phyloP scores from a whole-genome alignment of 2,329 filamentous ascomycete genomes.

The Fusarium nematophilum region DNA sequence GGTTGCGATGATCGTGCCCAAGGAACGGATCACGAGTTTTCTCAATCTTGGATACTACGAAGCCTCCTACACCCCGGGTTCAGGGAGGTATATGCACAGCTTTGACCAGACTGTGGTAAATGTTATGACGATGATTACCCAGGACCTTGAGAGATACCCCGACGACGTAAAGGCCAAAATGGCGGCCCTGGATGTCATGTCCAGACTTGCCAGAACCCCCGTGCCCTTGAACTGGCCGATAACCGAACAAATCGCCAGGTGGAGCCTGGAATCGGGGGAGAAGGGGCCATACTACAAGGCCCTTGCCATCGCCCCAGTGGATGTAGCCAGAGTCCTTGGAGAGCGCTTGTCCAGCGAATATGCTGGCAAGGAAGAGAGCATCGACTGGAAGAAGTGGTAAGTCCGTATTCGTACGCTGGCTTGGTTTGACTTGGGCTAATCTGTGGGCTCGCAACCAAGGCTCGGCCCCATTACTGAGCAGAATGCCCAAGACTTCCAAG shows the following conservation, averaged over 20 bases:
- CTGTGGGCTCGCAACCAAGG: background rate
- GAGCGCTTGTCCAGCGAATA: background rate
- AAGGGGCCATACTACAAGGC: conserved; percentile 1
- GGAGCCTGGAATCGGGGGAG: conserved; percentile 8
- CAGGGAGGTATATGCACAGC: too few relatives aligned
- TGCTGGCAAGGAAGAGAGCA: background rate
- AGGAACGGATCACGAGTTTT: background rate
- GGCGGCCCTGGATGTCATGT: conserved; percentile 3
- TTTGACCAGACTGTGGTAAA: background rate
- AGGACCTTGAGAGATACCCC: conserved; percentile 4
- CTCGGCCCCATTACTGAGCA: background rate
- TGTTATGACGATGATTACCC: background rate
- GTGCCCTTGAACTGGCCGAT: background rate
- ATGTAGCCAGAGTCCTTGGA: background rate
- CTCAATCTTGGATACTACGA: background rate
- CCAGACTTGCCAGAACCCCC: background rate
- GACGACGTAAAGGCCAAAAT: background rate
- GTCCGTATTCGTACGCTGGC: background rate
- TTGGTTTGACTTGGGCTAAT: background rate
- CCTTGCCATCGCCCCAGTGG: background rate
- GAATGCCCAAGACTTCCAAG: background rate
- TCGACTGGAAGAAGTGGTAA: conserved; percentile 21
- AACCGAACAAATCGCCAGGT: conserved; percentile 1
- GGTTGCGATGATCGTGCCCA: conserved; percentile 14
- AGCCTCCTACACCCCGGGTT: too few relatives aligned